phyloP scores from a whole-genome alignment of 495 filamentous ascomycete species.

The Halenospora varia region DNA sequence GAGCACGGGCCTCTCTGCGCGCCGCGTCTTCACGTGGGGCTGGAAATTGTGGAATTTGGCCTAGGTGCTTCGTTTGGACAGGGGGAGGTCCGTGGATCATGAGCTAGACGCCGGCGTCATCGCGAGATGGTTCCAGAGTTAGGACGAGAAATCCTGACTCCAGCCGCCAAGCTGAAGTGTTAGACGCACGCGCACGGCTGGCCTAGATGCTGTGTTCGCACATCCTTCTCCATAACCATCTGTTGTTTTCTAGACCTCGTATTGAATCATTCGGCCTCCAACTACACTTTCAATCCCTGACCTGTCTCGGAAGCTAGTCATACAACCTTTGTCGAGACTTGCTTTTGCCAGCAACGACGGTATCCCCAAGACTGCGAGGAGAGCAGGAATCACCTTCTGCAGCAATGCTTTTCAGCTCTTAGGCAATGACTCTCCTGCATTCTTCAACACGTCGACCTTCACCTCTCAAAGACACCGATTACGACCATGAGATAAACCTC shows the following conservation, averaged over 20 bases:
- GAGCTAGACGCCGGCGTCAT: not conserved
- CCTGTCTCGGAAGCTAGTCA: not conserved
- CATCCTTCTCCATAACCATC: not conserved
- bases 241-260: too few relatives aligned
- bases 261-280: too few relatives aligned
- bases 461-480: constrained; percentile 47
- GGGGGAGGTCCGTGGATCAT: not conserved
- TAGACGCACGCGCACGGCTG: not conserved
- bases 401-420: constrained; percentile 7
- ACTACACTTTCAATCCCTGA: not conserved
- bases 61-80: not conserved
- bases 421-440: constrained; percentile 24
- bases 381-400: not conserved
- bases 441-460: constrained; percentile 37
- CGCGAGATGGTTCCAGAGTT: not conserved
- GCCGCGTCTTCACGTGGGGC: not conserved
- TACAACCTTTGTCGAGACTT: not conserved
- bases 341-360: constrained; percentile 8
- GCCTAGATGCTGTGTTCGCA: not conserved
- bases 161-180: too few relatives aligned
- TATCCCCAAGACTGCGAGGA: constrained; percentile 2
- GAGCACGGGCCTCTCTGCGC: not conserved
- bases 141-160: not conserved
- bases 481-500: constrained; percentile 59
- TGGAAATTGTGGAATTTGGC: not conserved